Base-by-base conservation (phyloP, 768 basidiomycete species). In the Phylloporus arenicola region DNA sequence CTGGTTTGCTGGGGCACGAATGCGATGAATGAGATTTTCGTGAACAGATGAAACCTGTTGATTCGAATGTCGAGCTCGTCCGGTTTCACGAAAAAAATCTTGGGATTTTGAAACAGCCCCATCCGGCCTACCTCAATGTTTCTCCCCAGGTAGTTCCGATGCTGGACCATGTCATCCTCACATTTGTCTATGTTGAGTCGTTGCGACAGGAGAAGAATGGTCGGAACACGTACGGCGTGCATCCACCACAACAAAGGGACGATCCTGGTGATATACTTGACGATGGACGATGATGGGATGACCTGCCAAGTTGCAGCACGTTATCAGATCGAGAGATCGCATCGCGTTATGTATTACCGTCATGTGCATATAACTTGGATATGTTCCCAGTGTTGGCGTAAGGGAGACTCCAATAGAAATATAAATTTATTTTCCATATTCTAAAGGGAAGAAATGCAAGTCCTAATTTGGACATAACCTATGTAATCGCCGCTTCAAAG, bases 151-250 rank as follows among this genome's bases (percentile, higher is more conserved):
- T 47, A 10, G 54, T 51, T 25, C 24, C 47, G 34, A 60, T 68
- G 48, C 22, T 62, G 48, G 65, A 68, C 48, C 52, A 59, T 11
- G 37, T 66, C 44, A 54, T 67, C 17, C 48, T 67, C 38, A 67
- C 64, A 0, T 68, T 64, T 38, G 29, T 60, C 37, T 63, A 55
- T 20, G 19, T 55, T 0, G 62, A 64, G 43, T 50, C 27, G n/a
- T 42, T 64, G 47, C 57, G 60, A 48, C 27, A 49, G 34, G 47
- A 54, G 14, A 50, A 19, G 1, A 20, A 38, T 6, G 27, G 22
- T 24, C 22, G 45, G 24, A n/a, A 14, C 35, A n/a, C 25, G 22
- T 16, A 16, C 22, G 16, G 17, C 19, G 43, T 30, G n/a, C 20
- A 39, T 39, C 4, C 35, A 37, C 35, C 17, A 37, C 35, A 17